Evolutionary conservation across 2,329 filamentous ascomycete genomes (phyloP).

Genomic region (Lasiodiplodia sp.): DNA sequence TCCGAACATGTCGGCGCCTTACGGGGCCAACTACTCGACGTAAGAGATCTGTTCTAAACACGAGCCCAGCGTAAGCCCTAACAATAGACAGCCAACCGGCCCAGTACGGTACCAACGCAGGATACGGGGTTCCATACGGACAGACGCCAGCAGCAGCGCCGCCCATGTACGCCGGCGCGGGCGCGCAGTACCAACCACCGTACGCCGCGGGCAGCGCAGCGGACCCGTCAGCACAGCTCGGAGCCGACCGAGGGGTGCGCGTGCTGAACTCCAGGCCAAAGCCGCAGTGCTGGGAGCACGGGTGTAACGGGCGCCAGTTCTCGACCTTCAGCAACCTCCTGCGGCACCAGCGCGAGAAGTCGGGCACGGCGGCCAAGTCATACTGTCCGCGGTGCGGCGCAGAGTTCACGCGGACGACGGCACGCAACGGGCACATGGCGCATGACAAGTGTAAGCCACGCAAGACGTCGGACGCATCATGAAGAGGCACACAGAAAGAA

Average conservation of each 20-base stretch:
- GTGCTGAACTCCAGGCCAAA: conserved; percentile 83
- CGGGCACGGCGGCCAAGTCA: conserved; percentile 86
- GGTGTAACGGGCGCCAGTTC: conserved; percentile 94
- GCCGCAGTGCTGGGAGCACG: conserved; percentile 96
- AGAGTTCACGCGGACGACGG: conserved; percentile 88
- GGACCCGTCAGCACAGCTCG: conserved; percentile 35
- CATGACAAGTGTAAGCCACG: conserved; percentile 93
- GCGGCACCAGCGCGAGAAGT: conserved; percentile 92
- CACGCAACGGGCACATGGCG: conserved; percentile 82
- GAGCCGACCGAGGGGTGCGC: conserved; percentile 59
- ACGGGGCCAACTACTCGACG: conserved; percentile 44
- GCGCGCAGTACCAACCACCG: conserved; percentile 40
- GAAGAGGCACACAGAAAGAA: conserved; percentile 6
- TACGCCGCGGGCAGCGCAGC: conserved; percentile 40
- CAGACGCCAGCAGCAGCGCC: conserved; percentile 37
- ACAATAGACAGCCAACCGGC: conserved; percentile 37
- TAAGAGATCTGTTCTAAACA: conserved; percentile 31
- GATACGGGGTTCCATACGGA: conserved; percentile 41
- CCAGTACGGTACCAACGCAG: conserved; percentile 41
- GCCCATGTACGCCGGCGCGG: conserved; percentile 45
- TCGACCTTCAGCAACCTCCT: conserved; percentile 96
- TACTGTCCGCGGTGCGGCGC: conserved; percentile 90
- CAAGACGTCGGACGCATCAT: conserved; percentile 52
- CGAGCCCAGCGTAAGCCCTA: conserved; percentile 12
- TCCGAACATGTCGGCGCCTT: conserved; percentile 40